Evolutionary conservation across 305 asterid genomes (phyloP).

Genomic region (Plantago coronopus): DNA sequence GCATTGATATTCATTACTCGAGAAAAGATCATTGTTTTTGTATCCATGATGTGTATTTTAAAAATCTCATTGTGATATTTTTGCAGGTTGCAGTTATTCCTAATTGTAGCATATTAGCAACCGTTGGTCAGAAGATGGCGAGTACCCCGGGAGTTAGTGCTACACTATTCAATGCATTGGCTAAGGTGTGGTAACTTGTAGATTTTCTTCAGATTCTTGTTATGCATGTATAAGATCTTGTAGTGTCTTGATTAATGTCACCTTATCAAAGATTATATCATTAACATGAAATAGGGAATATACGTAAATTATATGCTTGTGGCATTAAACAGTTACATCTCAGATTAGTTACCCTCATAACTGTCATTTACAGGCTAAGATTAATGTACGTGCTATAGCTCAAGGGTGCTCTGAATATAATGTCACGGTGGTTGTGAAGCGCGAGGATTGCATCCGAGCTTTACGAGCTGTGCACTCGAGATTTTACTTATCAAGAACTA

Average conservation of each 20-base stretch:
- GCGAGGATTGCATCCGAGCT: constrained; percentile 90
- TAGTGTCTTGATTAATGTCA: too few relatives aligned
- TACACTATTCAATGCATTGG: constrained; percentile 91
- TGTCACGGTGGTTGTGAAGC: constrained; percentile 80
- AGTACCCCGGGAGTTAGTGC: constrained; percentile 99
- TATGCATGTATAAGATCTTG: too few relatives aligned
- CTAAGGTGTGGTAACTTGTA: constrained; percentile 51
- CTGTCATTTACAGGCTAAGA: constrained; percentile 65
- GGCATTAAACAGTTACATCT: too few relatives aligned
- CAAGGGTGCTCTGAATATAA: constrained; percentile 98
- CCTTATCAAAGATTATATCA: too few relatives aligned
- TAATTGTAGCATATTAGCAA: constrained; percentile 91
- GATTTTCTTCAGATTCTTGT: neutral
- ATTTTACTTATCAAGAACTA: constrained; percentile 82
- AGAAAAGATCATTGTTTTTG: too few relatives aligned
- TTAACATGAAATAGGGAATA: too few relatives aligned
- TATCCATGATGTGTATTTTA: too few relatives aligned
- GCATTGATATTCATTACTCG: too few relatives aligned
- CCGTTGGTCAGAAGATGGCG: constrained; percentile 99
- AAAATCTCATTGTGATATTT: too few relatives aligned
- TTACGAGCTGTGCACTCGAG: constrained; percentile 94
- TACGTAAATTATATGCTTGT: too few relatives aligned
- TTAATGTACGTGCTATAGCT: constrained; percentile 93
- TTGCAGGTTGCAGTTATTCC: constrained; percentile 80
- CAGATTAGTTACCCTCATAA: too few relatives aligned